These are phyloP conservation scores for Globomyces pollinis-pini DNA, from an alignment of 192 early-diverging fungal genomes.

Conservation along the genomic window DNA sequence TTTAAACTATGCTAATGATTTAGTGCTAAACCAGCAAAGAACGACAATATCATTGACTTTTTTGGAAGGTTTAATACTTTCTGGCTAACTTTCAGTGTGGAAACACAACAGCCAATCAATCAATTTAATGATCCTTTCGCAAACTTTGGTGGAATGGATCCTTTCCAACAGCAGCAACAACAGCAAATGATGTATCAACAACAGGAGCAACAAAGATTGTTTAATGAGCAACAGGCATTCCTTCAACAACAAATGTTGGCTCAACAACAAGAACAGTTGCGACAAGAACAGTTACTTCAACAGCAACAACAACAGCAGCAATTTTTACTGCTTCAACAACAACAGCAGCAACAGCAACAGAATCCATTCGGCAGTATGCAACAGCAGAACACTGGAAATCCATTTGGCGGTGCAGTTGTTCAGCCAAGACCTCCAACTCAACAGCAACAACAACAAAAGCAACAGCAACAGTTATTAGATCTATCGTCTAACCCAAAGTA, in stretches of 20 bases:
- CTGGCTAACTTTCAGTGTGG: too few relatives aligned
- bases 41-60: slow-evolving; percentile 39
- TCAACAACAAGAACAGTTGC: slow-evolving; percentile 23
- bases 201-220: slow-evolving; percentile 27
- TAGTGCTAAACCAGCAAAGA: slow-evolving; percentile 6
- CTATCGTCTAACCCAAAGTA: slow-evolving; percentile 13
- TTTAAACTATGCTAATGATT: neutral
- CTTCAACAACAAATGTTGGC: slow-evolving; percentile 23
- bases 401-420: slow-evolving; percentile 10
- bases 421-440: neutral
- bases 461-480: slow-evolving; percentile 6
- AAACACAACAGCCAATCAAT: slow-evolving; percentile 20
- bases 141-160: slow-evolving; percentile 24
- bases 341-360: slow-evolving; percentile 15
- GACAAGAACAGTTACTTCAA: slow-evolving; percentile 10
- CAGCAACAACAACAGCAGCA: slow-evolving; percentile 8
- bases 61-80: too few relatives aligned
- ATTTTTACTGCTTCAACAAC: slow-evolving; percentile 13
- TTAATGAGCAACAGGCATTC: slow-evolving; percentile 22
- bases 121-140: slow-evolving; percentile 26
- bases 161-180: slow-evolving; percentile 26
- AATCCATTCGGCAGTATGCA: slow-evolving; percentile 26
- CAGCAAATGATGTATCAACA: slow-evolving; percentile 20
- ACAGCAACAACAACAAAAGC: slow-evolving; percentile 13
- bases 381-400: slow-evolving; percentile 9